A percentile compares a stretch with the other conserved stretches of the same genome.
Evolutionary conservation across 345 rosid species (phyloP).

Genomic region (Hirschfeldia incana): DNA sequence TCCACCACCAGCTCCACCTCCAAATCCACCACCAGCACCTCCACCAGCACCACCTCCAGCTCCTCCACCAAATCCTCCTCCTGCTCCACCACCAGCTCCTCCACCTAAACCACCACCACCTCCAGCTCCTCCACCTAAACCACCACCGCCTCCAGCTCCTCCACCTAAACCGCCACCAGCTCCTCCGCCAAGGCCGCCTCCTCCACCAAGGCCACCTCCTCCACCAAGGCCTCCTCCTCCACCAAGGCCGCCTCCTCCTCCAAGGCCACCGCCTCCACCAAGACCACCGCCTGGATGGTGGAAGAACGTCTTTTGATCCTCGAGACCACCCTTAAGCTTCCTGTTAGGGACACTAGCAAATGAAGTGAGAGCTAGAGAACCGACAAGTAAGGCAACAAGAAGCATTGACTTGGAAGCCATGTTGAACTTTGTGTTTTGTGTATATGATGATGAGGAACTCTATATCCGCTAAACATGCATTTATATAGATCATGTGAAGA

Average conservation of each 20-base stretch:
- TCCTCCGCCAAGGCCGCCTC: slow-evolving; percentile 43
- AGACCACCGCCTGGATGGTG: slow-evolving; percentile 33
- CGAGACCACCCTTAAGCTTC: slow-evolving; percentile 36
- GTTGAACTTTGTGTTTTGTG: slow-evolving; percentile 25
- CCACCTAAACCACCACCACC: slow-evolving; percentile 47
- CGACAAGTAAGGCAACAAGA: slow-evolving; percentile 39
- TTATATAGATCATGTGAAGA: slow-evolving; percentile 33
- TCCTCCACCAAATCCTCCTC: slow-evolving; percentile 45
- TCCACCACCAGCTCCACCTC: slow-evolving; percentile 45
- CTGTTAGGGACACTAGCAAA: slow-evolving; percentile 35
- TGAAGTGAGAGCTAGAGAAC: slow-evolving; percentile 39
- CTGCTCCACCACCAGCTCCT: slow-evolving; percentile 45
- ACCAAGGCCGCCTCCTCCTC: slow-evolving; percentile 40
- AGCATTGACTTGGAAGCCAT: slow-evolving; percentile 41
- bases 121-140: slow-evolving; percentile 44
- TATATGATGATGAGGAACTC: slow-evolving; percentile 31
- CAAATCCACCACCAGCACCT: slow-evolving; percentile 45
- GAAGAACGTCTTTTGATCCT: slow-evolving; percentile 38
- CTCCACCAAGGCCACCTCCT: slow-evolving; percentile 45
- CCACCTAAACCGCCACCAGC: slow-evolving; percentile 46
- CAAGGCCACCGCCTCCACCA: slow-evolving; percentile 46
- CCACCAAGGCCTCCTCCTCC: slow-evolving; percentile 46
- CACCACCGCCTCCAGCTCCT: slow-evolving; percentile 45
- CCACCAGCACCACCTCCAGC: slow-evolving; percentile 50
- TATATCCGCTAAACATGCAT: slow-evolving; percentile 19